Conservation (phyloP, 2,329 filamentous ascomycete genomes). For the Colletotrichum karsti region DNA sequence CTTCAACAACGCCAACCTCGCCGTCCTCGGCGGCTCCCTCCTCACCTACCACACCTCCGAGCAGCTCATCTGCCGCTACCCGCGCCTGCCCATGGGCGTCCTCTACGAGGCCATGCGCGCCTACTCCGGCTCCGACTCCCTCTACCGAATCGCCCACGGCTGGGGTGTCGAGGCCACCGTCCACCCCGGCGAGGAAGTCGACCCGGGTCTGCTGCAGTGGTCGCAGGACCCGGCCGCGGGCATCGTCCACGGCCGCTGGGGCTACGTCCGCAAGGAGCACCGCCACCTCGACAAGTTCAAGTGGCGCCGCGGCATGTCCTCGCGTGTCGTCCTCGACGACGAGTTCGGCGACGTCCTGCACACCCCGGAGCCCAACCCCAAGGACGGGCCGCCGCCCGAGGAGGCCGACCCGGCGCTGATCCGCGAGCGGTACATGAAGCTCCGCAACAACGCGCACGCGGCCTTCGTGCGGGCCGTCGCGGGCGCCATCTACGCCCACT, state of each 20-base stretch:
- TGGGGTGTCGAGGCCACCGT: slow-evolving; percentile 95
- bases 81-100: slow-evolving; percentile 88
- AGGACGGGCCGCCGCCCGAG: slow-evolving; percentile 22
- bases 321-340: slow-evolving; percentile 82
- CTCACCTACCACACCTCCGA: slow-evolving; percentile 91
- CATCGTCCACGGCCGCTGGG: slow-evolving; percentile 56
- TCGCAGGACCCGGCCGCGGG: slow-evolving; percentile 55
- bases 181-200: slow-evolving; percentile 88
- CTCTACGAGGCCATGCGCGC: slow-evolving; percentile 87
- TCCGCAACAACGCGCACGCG: slow-evolving; percentile 77
- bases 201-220: slow-evolving; percentile 90
- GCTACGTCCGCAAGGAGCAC: slow-evolving; percentile 60
- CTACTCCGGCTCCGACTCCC: slow-evolving; percentile 79
- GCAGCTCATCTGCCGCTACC: slow-evolving; percentile 87
- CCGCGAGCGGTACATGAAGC: slow-evolving; percentile 62
- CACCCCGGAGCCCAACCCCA: slow-evolving; percentile 32
- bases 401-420: slow-evolving; percentile 14
- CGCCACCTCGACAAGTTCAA: slow-evolving; percentile 53
- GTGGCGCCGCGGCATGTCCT: slow-evolving; percentile 77
- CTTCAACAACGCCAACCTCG: slow-evolving; percentile 90
- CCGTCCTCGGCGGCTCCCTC: slow-evolving; percentile 82
- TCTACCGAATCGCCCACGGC: slow-evolving; percentile 78
- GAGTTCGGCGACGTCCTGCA: slow-evolving; percentile 76
- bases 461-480: slow-evolving; percentile 85
- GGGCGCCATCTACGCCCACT: slow-evolving; percentile 86